These are phyloP conservation scores for Davidsoniella neocaledoniae DNA, from an alignment of 2,329 filamentous ascomycete species.

Conservation along the genomic window DNA sequence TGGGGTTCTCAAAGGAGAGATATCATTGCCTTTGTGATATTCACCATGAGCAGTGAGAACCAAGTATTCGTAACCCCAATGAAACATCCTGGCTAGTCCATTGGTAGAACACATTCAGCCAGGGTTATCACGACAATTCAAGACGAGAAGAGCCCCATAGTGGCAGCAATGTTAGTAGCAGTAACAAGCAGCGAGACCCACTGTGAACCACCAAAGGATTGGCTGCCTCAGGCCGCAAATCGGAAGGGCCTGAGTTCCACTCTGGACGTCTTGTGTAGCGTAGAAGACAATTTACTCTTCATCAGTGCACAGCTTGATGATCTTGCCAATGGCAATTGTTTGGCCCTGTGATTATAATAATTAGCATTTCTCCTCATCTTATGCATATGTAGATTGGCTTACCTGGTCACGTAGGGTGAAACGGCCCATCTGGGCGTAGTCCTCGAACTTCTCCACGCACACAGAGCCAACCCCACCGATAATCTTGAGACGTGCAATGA, in stretches of 20 bases:
- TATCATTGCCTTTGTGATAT: no score
- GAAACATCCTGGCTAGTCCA: no score
- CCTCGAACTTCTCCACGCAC: conserved; percentile 87
- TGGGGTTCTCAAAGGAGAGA: no score
- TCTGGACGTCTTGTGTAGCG: conserved; percentile 2
- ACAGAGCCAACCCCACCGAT: conserved; percentile 72
- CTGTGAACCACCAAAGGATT: not conserved
- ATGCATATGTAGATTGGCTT: conserved; percentile 18
- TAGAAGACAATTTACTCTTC: conserved; percentile 17
- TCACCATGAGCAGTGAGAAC: no score
- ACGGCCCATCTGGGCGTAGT: conserved; percentile 84
- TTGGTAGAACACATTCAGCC: no score
- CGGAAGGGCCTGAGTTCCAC: not conserved
- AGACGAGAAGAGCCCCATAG: no score
- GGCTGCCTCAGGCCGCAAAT: not conserved
- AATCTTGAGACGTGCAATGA: conserved; percentile 83
- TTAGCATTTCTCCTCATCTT: not conserved
- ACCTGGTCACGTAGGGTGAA: conserved; percentile 84
- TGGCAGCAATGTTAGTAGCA: no score
- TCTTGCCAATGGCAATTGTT: conserved; percentile 99
- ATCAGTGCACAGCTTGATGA: conserved; percentile 62
- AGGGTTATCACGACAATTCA: no score
- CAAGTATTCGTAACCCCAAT: no score
- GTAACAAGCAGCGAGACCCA: no score
- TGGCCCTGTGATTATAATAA: conserved; percentile 50